A percentile compares a stretch with the other conserved stretches of the same genome.
phyloP scores from a whole-genome alignment of 2,329 filamentous ascomycete genomes.

The Coccinonectria pachysandricola region DNA sequence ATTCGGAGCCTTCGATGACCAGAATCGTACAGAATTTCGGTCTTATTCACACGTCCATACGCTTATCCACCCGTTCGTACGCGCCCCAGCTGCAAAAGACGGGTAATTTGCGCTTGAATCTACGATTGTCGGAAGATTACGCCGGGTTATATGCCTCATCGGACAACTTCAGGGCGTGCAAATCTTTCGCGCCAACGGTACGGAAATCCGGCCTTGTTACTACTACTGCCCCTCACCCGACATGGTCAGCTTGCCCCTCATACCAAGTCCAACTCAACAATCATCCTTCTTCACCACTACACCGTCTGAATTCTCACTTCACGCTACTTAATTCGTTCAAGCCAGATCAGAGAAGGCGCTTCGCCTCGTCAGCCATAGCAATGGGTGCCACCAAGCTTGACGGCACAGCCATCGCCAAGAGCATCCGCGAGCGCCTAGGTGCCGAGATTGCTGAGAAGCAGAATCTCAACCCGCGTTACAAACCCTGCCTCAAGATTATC shows the following conservation, averaged over 20 bases:
- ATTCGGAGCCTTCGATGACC: no score
- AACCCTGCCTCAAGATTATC: conserved; percentile 85
- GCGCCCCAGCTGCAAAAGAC: no score
- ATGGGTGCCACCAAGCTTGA: conserved; percentile 93
- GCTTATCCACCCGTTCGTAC: no score
- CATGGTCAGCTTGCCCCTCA: conserved; percentile 7
- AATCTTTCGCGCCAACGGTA: conserved; percentile 14
- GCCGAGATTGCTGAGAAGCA: conserved; percentile 74
- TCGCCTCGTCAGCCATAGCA: conserved; percentile 34
- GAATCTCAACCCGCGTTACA: conserved; percentile 73
- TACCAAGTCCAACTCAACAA: conserved; percentile 2
- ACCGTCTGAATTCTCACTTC: conserved; percentile 4
- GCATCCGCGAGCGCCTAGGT: conserved; percentile 73
- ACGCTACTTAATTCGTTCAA: no score
- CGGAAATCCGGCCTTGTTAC: conserved; percentile 8
- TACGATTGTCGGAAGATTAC: conserved; percentile 7
- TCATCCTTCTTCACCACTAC: conserved; percentile 11
- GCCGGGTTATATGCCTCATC: conserved; percentile 10
- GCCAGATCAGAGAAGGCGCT: conserved; percentile 5
- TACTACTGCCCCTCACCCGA: conserved; percentile 16
- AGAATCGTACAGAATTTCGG: no score
- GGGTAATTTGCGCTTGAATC: no score
- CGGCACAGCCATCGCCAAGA: conserved; percentile 88
- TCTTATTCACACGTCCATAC: no score
- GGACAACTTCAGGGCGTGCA: conserved; percentile 10